Base-by-base conservation (phyloP, 208 protist genomes). In the Blechomonas ayalai region DNA sequence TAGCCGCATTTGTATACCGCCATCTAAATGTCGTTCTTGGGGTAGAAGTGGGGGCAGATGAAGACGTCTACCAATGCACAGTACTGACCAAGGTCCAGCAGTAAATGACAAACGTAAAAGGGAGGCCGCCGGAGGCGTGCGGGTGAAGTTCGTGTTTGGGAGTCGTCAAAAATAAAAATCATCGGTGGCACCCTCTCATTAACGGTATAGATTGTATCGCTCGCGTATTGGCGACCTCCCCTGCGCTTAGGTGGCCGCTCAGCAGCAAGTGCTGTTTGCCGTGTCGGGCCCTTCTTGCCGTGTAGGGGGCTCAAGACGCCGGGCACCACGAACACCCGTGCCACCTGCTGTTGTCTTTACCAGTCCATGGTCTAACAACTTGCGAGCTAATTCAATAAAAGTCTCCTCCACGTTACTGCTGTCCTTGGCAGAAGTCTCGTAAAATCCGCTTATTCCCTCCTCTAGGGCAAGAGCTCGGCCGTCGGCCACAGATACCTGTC, bases 291-390 rank as follows among this genome's bases (percentile, higher is more conserved):
- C 42, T 2, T 33, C 44, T 40, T 65, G 35, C 27, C 58, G 54
- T 48, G 44, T 66, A 40, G 60, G 55, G 33, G 45, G 67, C 35
- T 39, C 62, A 43, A 59, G 58, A 12, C 19, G 55, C 40, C 18
- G 54, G 33, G 20, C 52, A 27, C 34, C 67, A 37, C 28, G 37
- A 37, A 31, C 16, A 23, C 53, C 52, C n/a, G 42, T 37, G 4
- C 33, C 24, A 1, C 25, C 54, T 12, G 34, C 46, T 8, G 57
- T 39, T 2, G 59, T 60, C 25, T 66, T 70, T 6, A 58, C 66
- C n/a, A 84, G 43, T 6, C 80, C 77, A 28, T 75, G 96, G 18
- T 95, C 86, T 27, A 98, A 88, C 44, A 99, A 90, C 27, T 74
- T 77, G 32, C 70, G 55, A 1, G 95, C 96, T 12, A 97, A 94